A percentile compares a stretch with the other conserved stretches of the same genome.
These are phyloP conservation scores for Huiozyma sinensis DNA, from an alignment of 805 yeast species.

Conservation along the genomic window DNA sequence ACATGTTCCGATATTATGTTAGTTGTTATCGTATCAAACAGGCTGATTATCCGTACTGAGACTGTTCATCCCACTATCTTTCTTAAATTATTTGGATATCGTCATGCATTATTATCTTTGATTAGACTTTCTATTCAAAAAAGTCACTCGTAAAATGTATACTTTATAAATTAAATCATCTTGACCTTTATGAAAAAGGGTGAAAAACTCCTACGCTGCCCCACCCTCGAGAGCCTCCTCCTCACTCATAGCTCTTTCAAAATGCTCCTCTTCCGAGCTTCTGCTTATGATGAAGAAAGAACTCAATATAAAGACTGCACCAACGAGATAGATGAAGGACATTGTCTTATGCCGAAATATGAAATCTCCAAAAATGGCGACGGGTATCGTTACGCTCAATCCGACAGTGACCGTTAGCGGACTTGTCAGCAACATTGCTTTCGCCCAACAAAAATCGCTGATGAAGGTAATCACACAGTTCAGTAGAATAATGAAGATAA, in stretches of 20 bases:
- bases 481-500: conserved; percentile 42
- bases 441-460: conserved; percentile 92
- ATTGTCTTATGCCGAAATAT: conserved; percentile 54
- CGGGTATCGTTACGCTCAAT: conserved; percentile 81
- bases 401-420: conserved; percentile 96
- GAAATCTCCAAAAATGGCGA: conserved; percentile 88
- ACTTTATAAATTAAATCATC: not conserved
- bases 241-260: conserved; percentile 6
- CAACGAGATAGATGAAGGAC: conserved; percentile 55
- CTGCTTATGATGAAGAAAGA: conserved; percentile 79
- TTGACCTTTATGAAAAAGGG: not conserved
- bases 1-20: conserved; percentile 16
- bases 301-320: conserved; percentile 68
- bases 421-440: conserved; percentile 84
- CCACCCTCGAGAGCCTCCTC: not conserved
- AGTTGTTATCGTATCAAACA: conserved; percentile 20
- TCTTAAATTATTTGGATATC: too few species aligned
- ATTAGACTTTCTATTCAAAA: not conserved
- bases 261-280: conserved; percentile 56
- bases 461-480: conserved; percentile 75
- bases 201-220: not conserved
- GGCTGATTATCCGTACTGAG: conserved; percentile 21
- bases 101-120: too few species aligned
- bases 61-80: too few species aligned
- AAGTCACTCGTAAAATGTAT: not conserved